These are phyloP conservation scores for Sporothrix protearum DNA, from an alignment of 2,329 filamentous ascomycete genomes.

Conservation along the genomic window DNA sequence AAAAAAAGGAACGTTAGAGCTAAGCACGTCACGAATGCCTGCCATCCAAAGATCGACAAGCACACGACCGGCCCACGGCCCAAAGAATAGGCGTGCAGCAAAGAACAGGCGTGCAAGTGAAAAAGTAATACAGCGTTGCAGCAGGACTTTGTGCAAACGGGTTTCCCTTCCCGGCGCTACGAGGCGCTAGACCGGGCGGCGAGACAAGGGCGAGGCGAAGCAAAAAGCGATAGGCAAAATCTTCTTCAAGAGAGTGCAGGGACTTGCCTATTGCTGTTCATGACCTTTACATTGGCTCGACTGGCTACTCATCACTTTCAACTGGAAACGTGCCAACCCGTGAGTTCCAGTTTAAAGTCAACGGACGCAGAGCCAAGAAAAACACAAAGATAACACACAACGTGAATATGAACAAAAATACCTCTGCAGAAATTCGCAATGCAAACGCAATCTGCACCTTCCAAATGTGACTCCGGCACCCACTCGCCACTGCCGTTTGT, in stretches of 20 bases:
- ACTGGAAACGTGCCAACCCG: too few relatives aligned
- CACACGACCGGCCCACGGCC: constrained; percentile 1
- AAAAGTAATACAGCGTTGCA: neutral
- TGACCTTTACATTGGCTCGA: neutral
- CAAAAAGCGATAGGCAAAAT: neutral
- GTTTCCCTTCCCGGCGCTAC: constrained; percentile 10
- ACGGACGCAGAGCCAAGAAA: neutral
- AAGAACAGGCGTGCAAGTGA: neutral
- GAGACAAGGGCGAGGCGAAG: neutral
- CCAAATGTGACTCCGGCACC: constrained; percentile 13
- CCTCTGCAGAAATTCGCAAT: neutral
- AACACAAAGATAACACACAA: too few relatives aligned
- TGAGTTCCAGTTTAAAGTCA: neutral
- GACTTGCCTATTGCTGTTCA: neutral
- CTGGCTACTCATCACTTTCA: too few relatives aligned
- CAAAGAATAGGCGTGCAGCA: neutral
- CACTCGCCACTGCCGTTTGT: constrained; percentile 1
- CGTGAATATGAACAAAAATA: neutral
- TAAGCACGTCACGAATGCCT: neutral
- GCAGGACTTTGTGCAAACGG: neutral
- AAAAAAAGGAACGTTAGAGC: neutral
- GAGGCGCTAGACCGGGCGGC: neutral
- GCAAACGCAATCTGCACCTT: neutral
- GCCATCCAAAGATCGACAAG: constrained; percentile 5
- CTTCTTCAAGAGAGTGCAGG: neutral